phyloP scores from a whole-genome alignment of 345 rosid genomes.

The Rhizophora apiculata region DNA sequence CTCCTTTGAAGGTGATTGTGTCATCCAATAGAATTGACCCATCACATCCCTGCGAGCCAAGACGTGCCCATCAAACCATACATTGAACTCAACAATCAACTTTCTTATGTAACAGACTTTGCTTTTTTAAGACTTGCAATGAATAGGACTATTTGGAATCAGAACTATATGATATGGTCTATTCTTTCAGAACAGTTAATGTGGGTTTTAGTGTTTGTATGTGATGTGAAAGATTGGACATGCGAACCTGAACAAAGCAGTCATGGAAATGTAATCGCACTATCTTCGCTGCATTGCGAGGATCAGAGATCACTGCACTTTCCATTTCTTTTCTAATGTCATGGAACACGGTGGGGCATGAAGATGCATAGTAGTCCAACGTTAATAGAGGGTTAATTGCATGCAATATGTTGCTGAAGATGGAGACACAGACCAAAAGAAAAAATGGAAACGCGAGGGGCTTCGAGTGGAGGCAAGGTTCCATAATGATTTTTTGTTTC shows the following conservation, averaged over 20 bases:
- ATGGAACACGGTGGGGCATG: slow-evolving; percentile 64
- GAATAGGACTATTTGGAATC: too few relatives aligned
- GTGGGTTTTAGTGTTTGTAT: too few relatives aligned
- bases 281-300: slow-evolving; percentile 72
- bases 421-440: slow-evolving; percentile 22
- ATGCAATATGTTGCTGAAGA: slow-evolving; percentile 20
- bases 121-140: too few relatives aligned
- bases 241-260: slow-evolving; percentile 77
- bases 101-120: background rate
- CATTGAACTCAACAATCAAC: background rate
- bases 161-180: too few relatives aligned
- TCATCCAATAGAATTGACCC: slow-evolving; percentile 86
- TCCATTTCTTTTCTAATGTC: slow-evolving; percentile 78
- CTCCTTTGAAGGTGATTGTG: slow-evolving; percentile 58
- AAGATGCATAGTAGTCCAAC: slow-evolving; percentile 58
- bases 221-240: background rate
- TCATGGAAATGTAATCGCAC: slow-evolving; percentile 81
- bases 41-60: slow-evolving; percentile 67
- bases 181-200: too few relatives aligned
- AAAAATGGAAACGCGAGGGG: slow-evolving; percentile 15
- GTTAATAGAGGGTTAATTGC: slow-evolving; percentile 48
- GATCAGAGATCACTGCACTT: slow-evolving; percentile 72
- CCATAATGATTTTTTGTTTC: background rate
- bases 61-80: background rate
- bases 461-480: background rate